Conservation (phyloP, 805 yeast genomes). For the Maudiozyma barnettii region DNA sequence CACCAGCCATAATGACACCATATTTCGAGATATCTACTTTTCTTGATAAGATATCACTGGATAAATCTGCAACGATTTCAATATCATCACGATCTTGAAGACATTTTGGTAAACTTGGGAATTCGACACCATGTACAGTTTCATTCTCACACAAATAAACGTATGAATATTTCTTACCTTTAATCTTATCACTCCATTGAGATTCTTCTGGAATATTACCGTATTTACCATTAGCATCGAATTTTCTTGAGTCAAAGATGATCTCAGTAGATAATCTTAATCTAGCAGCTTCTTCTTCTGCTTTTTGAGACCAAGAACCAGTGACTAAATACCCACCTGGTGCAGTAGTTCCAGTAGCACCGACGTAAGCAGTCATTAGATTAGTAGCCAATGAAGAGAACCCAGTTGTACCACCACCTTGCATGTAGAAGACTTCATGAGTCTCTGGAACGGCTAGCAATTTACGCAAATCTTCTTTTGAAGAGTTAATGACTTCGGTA, state of each 20-base stretch:
- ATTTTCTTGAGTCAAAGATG: constrained; percentile 54
- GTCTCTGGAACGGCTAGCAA: constrained; percentile 76
- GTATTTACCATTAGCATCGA: constrained; percentile 41
- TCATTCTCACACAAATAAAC: constrained; percentile 93
- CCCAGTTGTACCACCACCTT: constrained; percentile 97
- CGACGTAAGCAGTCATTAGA: constrained; percentile 63
- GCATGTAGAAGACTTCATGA: constrained; percentile 89
- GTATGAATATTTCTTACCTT: constrained; percentile 55
- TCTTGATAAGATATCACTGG: constrained; percentile 83
- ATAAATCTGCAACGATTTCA: constrained; percentile 88
- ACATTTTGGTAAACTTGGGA: constrained; percentile 38
- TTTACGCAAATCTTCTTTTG: constrained; percentile 57
- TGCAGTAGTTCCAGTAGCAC: constrained; percentile 64
- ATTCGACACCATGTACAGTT: constrained; percentile 93
- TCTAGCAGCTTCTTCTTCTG: constrained; percentile 78
- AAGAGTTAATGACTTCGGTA: constrained; percentile 58
- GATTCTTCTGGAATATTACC: constrained; percentile 57
- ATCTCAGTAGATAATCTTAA: constrained; percentile 68
- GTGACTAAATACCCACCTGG: constrained; percentile 81
- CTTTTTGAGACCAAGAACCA: constrained; percentile 90
- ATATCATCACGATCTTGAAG: constrained; percentile 48
- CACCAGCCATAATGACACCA: constrained; percentile 93
- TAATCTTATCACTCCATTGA: constrained; percentile 48
- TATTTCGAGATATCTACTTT: constrained; percentile 71
- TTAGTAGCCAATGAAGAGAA: constrained; percentile 83